Evolutionary conservation across 2,329 filamentous ascomycete species (phyloP).

Genomic region (Talaromyces verruculosus): DNA sequence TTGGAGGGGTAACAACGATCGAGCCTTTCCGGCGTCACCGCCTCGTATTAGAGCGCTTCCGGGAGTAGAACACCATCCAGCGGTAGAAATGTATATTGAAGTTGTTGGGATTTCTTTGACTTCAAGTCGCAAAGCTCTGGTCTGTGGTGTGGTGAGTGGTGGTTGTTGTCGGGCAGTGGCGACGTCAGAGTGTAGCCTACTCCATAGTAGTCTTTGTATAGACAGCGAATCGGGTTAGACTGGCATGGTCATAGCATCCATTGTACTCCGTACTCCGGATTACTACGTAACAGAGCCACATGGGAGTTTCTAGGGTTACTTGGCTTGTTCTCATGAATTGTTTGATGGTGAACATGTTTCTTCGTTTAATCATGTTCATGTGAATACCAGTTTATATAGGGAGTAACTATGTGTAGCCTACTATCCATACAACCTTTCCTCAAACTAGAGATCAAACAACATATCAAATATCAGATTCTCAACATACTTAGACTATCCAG

Average conservation of each 20-base stretch:
- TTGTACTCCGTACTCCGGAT: background rate
- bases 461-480: background rate
- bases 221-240: constrained; percentile 7
- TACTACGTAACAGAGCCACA: background rate
- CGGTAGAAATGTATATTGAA: background rate
- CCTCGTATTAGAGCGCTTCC: background rate
- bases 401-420: background rate
- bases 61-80: background rate
- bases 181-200: constrained; percentile 12
- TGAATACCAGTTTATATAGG: background rate
- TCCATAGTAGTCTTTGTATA: background rate
- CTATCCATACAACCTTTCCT: background rate
- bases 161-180: background rate
- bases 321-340: background rate
- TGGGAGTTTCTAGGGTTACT: background rate
- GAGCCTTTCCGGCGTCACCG: background rate
- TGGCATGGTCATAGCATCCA: background rate
- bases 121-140: background rate
- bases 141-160: background rate
- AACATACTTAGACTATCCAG: background rate
- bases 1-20: constrained; percentile 8
- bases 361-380: background rate
- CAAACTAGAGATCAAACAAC: background rate
- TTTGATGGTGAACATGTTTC: background rate
- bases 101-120: background rate